A percentile compares a stretch with the other conserved stretches of the same genome.
Conservation (phyloP, 495 filamentous ascomycete genomes). For the Corynascus novoguineensis region DNA sequence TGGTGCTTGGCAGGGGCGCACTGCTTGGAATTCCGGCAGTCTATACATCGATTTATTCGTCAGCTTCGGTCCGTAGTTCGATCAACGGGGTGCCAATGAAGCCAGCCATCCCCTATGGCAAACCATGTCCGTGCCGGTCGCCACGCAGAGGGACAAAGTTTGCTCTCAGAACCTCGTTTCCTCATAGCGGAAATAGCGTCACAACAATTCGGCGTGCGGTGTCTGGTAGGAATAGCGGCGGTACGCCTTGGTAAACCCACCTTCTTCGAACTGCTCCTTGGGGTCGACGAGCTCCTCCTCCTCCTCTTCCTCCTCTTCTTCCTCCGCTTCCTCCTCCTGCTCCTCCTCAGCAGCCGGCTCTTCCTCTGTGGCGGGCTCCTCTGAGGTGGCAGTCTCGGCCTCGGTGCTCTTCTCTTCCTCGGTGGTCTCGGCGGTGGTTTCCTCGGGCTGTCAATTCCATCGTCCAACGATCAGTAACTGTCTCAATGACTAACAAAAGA, state of each 20-base stretch:
- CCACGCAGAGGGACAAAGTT: not conserved
- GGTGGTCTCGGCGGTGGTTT: slow-evolving; percentile 29
- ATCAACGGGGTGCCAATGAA: not conserved
- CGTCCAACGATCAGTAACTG: slow-evolving; percentile 1
- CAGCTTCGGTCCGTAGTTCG: slow-evolving; percentile 16
- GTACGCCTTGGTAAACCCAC: slow-evolving; percentile 50
- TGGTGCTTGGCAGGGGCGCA: slow-evolving; percentile 92
- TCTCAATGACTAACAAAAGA: not conserved
- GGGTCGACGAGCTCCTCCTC: slow-evolving; percentile 85
- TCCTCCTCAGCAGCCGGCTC: slow-evolving; percentile 44
- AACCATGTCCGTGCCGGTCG: not conserved
- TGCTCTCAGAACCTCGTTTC: not conserved
- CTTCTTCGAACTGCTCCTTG: slow-evolving; percentile 85
- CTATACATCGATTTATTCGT: slow-evolving; percentile 44
- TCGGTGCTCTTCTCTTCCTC: slow-evolving; percentile 48
- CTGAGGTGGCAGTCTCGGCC: slow-evolving; percentile 45
- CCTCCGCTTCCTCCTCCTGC: slow-evolving; percentile 45
- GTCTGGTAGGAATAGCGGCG: not conserved
- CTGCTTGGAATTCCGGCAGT: slow-evolving; percentile 77
- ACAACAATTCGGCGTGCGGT: not conserved
- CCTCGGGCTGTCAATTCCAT: slow-evolving; percentile 18
- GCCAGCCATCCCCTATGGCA: not conserved
- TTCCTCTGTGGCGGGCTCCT: slow-evolving; percentile 37
- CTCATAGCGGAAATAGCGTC: not conserved
- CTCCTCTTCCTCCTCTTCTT: slow-evolving; percentile 61